Evolutionary conservation across 2,329 filamentous ascomycete genomes (phyloP).

Genomic region (Domatiomyces globalis): DNA sequence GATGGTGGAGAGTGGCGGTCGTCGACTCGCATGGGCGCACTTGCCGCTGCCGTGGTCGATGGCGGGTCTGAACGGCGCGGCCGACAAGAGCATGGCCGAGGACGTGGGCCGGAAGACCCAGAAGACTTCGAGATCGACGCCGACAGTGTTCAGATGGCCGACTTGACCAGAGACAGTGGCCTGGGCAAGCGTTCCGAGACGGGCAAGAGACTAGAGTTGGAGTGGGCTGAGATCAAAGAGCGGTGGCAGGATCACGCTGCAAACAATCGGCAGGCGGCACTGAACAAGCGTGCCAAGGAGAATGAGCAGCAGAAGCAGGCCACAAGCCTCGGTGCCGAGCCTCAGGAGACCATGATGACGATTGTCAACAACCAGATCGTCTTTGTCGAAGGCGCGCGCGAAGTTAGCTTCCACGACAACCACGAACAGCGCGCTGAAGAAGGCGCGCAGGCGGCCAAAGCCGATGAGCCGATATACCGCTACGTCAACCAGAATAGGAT

Average conservation of each 20-base stretch:
- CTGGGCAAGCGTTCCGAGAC: constrained; percentile 42
- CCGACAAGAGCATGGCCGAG: not conserved
- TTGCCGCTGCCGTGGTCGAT: not conserved
- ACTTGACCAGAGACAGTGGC: constrained; percentile 40
- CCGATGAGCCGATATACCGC: constrained; percentile 31
- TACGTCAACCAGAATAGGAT: constrained; percentile 34
- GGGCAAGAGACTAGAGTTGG: constrained; percentile 45
- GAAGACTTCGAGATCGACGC: constrained; percentile 40
- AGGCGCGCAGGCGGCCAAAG: constrained; percentile 31
- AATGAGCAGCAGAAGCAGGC: constrained; percentile 22
- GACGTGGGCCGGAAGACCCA: constrained; percentile 29
- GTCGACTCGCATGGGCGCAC: not conserved
- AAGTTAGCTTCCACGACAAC: constrained; percentile 42
- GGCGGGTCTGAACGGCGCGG: not conserved
- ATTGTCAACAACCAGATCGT: constrained; percentile 46
- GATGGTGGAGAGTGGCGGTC: not conserved
- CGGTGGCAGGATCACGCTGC: constrained; percentile 23
- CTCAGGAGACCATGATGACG: constrained; percentile 33
- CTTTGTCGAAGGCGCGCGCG: constrained; percentile 37
- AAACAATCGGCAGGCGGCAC: not conserved
- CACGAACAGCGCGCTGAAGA: constrained; percentile 32
- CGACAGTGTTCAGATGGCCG: constrained; percentile 42
- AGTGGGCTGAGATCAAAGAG: constrained; percentile 39
- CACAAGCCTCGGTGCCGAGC: constrained; percentile 16
- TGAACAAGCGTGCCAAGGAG: constrained; percentile 16